These are phyloP conservation scores for Trichoderma gamsii DNA, from an alignment of 495 filamentous ascomycete species.

Conservation along the genomic window DNA sequence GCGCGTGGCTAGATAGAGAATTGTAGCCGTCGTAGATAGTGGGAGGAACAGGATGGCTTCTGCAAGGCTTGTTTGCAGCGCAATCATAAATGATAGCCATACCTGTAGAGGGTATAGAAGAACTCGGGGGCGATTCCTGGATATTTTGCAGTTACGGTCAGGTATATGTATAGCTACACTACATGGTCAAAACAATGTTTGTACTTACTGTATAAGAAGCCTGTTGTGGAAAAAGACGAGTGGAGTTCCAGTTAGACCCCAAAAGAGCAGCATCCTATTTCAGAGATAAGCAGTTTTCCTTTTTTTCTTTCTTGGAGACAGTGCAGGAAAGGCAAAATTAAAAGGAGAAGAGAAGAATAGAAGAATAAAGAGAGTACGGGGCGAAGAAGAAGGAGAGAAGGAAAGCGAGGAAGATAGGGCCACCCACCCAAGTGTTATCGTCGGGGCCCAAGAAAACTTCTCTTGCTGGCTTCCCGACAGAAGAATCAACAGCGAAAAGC, in stretches of 20 bases:
- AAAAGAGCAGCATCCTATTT: neutral
- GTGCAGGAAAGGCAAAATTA: too few relatives aligned
- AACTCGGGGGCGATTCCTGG: neutral
- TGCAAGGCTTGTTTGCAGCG: neutral
- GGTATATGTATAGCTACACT: too few relatives aligned
- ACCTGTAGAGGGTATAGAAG: neutral
- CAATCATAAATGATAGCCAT: neutral
- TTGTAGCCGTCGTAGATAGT: neutral
- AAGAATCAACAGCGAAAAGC: neutral
- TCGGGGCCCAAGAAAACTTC: neutral
- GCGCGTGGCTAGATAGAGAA: neutral
- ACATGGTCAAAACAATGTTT: too few relatives aligned
- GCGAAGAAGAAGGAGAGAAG: neutral
- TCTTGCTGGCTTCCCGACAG: neutral
- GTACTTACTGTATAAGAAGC: neutral
- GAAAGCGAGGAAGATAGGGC: neutral
- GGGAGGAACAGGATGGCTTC: neutral
- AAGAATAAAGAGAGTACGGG: too few relatives aligned
- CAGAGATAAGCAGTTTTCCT: too few relatives aligned
- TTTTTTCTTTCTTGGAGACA: too few relatives aligned
- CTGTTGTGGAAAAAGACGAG: neutral
- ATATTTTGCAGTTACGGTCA: neutral
- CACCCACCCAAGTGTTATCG: neutral
- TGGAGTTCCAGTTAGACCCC: neutral
- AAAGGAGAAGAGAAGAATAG: too few relatives aligned